phyloP scores from a whole-genome alignment of 169 alveolate genomes.

The Eimeria nieschulzi region DNA sequence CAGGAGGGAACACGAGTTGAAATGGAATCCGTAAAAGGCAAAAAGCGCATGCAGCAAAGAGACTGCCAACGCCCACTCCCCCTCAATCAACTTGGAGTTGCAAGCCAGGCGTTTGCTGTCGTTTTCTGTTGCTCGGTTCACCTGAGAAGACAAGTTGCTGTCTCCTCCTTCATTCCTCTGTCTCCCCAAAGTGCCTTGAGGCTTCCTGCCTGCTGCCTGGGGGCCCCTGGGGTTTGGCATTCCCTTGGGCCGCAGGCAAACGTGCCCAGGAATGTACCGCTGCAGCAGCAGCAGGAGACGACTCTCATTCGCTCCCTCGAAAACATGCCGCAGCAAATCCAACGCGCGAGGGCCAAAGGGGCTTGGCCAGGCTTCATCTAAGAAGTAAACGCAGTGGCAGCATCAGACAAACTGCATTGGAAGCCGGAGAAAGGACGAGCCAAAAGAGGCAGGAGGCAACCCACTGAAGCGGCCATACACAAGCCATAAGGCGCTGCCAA shows the following conservation, averaged over 20 bases:
- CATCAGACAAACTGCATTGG: conserved; percentile 26
- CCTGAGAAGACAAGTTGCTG: too few relatives aligned
- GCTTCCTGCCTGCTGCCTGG: background rate
- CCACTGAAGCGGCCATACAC: too few relatives aligned
- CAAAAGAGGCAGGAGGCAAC: too few relatives aligned
- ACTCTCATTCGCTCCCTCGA: background rate
- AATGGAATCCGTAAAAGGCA: background rate
- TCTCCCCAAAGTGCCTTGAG: too few relatives aligned
- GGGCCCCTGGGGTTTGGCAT: background rate
- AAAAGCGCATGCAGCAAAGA: conserved; percentile 17
- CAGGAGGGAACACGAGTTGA: conserved; percentile 31
- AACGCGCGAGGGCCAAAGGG: conserved; percentile 7
- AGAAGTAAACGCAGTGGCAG: conserved; percentile 1
- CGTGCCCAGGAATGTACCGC: background rate
- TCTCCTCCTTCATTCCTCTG: too few relatives aligned
- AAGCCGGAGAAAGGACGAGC: too few relatives aligned
- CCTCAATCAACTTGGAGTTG: background rate
- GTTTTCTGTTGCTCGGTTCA: too few relatives aligned
- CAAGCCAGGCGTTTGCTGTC: background rate
- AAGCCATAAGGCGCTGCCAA: too few relatives aligned
- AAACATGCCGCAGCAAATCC: background rate
- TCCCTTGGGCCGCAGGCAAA: background rate
- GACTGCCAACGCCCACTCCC: background rate
- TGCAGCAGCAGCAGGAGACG: conserved; percentile 25
- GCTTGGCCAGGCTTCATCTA: background rate